Base-by-base conservation (phyloP, 768 basidiomycete genomes). In the Coprinopsis sp. region DNA sequence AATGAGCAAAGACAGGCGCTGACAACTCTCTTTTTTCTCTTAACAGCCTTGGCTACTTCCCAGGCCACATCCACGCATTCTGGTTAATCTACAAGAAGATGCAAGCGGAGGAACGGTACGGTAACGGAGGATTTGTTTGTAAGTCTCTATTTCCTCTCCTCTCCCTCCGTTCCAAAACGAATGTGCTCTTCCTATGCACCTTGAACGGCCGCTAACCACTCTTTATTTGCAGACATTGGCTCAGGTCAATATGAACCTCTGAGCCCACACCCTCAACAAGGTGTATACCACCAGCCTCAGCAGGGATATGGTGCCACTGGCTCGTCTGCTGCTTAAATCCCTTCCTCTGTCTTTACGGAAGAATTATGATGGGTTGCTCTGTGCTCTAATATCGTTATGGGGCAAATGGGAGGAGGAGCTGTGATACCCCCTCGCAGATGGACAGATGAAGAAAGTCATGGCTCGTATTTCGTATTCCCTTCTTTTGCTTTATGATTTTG, bases 21-120 rank as follows among this genome's bases (percentile, higher is more conserved):
- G n/a, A n/a, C n/a, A n/a, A n/a, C n/a, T 28, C 1, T 44, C 22
- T 13, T 13, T 37, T 33, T 21, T 50, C 18, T 16, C n/a, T n/a
- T n/a, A n/a, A n/a, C n/a, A 87, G 87, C 43, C 74, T 91, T 50
- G 90, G 90, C 4, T 90, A 87, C 63, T 62, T 90, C 44, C 87
- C 88, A 0, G 87, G 76, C n/a, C 70, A 73, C 33, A 67, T 78
- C 37, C 89, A 92, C 59, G 86, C 88, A 1, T 91, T 91, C 69
- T 91, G 86, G 86, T 74, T 94, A 43, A 91, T 92, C 47, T 91
- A 91, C 69, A 84, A 76, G 76, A 87, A 85, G 76, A 91, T 91
- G 76, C 75, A 87, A 56, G 91, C 90, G 0, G 87, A 90, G 56
- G 88, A 90, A 56, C 74, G 72, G 33, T 94, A 88, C 57, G 91